Evolutionary conservation across 192 early-diverging fungal genomes (phyloP).

Genomic region (Lobulomyces angularis): DNA sequence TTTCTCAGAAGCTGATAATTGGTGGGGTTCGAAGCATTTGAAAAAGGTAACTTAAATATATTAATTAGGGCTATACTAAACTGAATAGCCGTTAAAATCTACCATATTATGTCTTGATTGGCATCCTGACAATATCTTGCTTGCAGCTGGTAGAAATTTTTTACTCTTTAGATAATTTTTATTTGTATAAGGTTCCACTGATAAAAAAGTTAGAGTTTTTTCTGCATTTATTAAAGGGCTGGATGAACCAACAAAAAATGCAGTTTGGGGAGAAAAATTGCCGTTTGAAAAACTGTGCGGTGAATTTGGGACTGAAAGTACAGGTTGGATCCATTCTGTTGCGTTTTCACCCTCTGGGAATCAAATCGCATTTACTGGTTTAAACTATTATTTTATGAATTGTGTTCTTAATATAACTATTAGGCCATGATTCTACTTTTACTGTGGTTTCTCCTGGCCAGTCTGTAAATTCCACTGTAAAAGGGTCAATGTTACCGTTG

Average conservation of each 20-base stretch:
- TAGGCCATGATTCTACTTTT: conserved; percentile 74
- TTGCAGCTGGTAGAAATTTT: conserved; percentile 83
- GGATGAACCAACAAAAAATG: conserved; percentile 69
- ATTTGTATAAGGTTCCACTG: no score
- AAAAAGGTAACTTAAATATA: no score
- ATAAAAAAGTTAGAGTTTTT: conserved; percentile 87
- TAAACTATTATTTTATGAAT: conserved; percentile 1
- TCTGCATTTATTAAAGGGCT: conserved; percentile 92
- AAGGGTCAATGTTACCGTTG: conserved; percentile 59
- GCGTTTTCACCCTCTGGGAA: conserved; percentile 86
- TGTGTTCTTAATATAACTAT: neutral
- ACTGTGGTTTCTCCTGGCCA: conserved; percentile 59
- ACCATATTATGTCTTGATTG: conserved; percentile 84
- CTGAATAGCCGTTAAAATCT: conserved; percentile 71
- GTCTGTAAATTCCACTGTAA: conserved; percentile 46
- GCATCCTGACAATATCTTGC: conserved; percentile 92
- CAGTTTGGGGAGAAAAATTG: conserved; percentile 86
- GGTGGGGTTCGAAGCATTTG: conserved; percentile 92
- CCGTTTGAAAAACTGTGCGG: conserved; percentile 86
- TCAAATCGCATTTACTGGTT: conserved; percentile 65
- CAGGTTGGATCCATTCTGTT: conserved; percentile 87
- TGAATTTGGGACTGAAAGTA: conserved; percentile 52
- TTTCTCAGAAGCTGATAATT: conserved; percentile 83
- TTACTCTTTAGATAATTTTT: no score
- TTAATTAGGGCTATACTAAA: no score